Evolutionary conservation across 2,329 filamentous ascomycete genomes (phyloP).

Genomic region (Sarocladium brachiariae): DNA sequence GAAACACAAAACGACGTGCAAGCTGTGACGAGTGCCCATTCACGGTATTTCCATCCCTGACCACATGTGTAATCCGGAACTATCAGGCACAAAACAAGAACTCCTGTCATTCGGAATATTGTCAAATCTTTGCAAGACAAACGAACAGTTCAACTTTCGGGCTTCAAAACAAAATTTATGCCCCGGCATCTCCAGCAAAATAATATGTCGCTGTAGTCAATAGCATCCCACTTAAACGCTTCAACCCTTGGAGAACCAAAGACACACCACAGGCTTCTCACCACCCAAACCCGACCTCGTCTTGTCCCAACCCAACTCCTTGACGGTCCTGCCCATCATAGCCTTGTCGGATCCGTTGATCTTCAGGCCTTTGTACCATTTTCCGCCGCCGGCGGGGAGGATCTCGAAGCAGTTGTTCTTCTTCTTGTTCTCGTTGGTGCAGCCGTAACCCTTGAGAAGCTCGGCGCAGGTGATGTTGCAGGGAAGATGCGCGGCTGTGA

Average conservation of each 20-base stretch:
- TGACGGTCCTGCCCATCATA: conserved; percentile 41
- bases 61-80: too few species aligned
- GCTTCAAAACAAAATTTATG: neutral
- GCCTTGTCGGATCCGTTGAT: conserved; percentile 44
- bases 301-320: conserved; percentile 52
- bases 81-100: neutral
- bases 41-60: neutral
- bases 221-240: neutral
- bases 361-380: conserved; percentile 51
- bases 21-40: too few species aligned
- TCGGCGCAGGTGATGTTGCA: conserved; percentile 45
- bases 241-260: conserved; percentile 51
- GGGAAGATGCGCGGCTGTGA: conserved; percentile 46
- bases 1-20: too few species aligned
- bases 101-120: neutral
- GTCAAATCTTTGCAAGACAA: too few species aligned
- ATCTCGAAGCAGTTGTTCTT: conserved; percentile 54
- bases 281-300: conserved; percentile 39
- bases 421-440: conserved; percentile 39
- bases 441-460: conserved; percentile 53
- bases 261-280: conserved; percentile 49
- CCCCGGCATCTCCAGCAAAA: neutral
- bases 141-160: too few species aligned
- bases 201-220: neutral
- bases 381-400: conserved; percentile 45